Percentiles rank a stretch among this genome's conserved stretches.
Conservation (phyloP, 2,329 filamentous ascomycete genomes). For the Alternaria triticina region DNA sequence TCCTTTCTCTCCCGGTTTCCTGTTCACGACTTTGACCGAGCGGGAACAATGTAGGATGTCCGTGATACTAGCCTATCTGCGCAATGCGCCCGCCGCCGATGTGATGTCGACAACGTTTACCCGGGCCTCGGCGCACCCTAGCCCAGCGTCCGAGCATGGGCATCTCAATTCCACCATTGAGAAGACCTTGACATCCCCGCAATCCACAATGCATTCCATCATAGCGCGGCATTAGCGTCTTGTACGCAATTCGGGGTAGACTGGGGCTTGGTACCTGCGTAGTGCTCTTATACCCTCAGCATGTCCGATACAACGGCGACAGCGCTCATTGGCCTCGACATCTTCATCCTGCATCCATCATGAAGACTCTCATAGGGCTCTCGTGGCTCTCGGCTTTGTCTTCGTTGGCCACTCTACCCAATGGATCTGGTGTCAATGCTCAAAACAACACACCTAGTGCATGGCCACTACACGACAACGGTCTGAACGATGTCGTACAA, state of each 20-base stretch:
- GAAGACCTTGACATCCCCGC: constrained; percentile 9
- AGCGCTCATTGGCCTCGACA: constrained; percentile 25
- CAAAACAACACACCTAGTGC: constrained; percentile 35
- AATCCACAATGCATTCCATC: constrained; percentile 7
- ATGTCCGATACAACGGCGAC: constrained; percentile 15
- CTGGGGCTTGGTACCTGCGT: constrained; percentile 12
- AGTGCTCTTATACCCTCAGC: constrained; percentile 15
- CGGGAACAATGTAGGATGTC: not conserved
- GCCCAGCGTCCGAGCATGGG: constrained; percentile 9
- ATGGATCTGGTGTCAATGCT: constrained; percentile 24
- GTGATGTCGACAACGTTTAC: constrained; percentile 4
- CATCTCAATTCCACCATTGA: constrained; percentile 19
- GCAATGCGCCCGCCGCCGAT: constrained; percentile 14
- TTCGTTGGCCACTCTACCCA: constrained; percentile 17
- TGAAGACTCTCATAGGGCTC: constrained; percentile 27
- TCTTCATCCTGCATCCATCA: constrained; percentile 19
- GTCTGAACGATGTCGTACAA: constrained; percentile 56
- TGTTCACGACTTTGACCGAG: not conserved
- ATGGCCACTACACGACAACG: constrained; percentile 59
- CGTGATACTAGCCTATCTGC: constrained; percentile 6
- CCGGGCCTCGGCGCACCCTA: constrained; percentile 13
- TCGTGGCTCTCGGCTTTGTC: constrained; percentile 33
- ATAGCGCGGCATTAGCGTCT: constrained; percentile 17
- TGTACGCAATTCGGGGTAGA: constrained; percentile 15
- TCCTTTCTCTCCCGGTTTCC: constrained; percentile 1